Conservation (phyloP, 768 basidiomycete species). For the Rhodotorula taiwanensis region DNA sequence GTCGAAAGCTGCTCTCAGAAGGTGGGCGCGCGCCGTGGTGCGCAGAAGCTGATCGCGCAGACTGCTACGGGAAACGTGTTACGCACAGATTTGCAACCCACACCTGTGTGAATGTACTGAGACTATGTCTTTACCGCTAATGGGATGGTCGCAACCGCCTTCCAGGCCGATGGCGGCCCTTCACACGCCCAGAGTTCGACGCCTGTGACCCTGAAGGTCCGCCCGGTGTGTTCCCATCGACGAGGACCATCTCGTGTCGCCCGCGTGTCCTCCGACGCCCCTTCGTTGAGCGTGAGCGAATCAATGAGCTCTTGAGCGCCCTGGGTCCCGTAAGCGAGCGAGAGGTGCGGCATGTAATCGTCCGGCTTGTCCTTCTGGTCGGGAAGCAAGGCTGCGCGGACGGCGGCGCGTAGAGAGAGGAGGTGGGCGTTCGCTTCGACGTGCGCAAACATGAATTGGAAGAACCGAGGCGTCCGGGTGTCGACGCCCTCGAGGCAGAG, state of each 20-base stretch:
- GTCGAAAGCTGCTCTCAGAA: too few species aligned
- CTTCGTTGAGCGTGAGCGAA: neutral
- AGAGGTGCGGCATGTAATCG: conserved; percentile 28
- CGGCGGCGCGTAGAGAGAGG: neutral
- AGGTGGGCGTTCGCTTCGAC: neutral
- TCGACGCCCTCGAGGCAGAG: neutral
- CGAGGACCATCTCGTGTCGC: too few species aligned
- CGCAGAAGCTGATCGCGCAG: too few species aligned
- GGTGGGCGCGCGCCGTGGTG: too few species aligned
- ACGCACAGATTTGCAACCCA: too few species aligned
- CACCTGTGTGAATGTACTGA: too few species aligned
- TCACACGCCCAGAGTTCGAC: conserved; percentile 14
- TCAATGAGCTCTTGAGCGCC: conserved; percentile 1
- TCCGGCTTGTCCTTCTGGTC: neutral
- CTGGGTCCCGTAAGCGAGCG: conserved; percentile 12
- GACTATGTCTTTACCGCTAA: neutral
- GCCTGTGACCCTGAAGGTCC: neutral
- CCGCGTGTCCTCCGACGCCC: too few species aligned
- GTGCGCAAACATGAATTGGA: conserved; percentile 21
- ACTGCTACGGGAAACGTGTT: too few species aligned
- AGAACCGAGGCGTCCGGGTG: conserved; percentile 1
- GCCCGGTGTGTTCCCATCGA: too few species aligned
- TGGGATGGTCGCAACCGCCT: conserved; percentile 5
- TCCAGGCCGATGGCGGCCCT: conserved; percentile 18
- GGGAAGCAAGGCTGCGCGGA: neutral